Evolutionary conservation across 371 early-diverging fungal species (phyloP).

Genomic region (Nematocida sp.): DNA sequence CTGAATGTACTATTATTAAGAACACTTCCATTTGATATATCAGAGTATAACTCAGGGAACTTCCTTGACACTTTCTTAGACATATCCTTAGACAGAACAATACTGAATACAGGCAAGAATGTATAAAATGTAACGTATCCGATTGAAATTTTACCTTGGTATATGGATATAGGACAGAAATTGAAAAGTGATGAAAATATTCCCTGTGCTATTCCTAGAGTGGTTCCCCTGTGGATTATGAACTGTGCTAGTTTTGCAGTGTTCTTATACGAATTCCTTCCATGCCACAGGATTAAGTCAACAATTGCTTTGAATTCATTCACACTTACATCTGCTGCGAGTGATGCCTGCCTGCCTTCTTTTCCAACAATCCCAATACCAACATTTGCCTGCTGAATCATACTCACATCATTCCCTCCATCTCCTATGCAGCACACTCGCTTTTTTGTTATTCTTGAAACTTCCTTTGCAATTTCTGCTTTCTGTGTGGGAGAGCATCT

Average conservation of each 20-base stretch:
- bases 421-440: constrained; percentile 84
- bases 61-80: constrained; percentile 80
- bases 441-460: constrained; percentile 76
- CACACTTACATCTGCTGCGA: constrained; percentile 89
- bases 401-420: constrained; percentile 82
- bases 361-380: constrained; percentile 87
- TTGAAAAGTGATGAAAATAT: constrained; percentile 94
- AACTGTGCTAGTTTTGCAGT: constrained; percentile 90
- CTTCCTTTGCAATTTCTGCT: constrained; percentile 83
- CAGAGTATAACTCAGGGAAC: constrained; percentile 94
- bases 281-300: constrained; percentile 66
- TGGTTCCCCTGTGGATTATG: constrained; percentile 95
- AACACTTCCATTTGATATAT: constrained; percentile 83
- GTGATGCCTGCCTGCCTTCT: constrained; percentile 90
- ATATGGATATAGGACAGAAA: constrained; percentile 92
- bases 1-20: constrained; percentile 85
- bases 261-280: constrained; percentile 85
- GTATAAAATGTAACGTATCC: constrained; percentile 91
- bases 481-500: constrained; percentile 98
- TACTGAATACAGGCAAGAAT: constrained; percentile 89
- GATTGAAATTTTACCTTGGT: constrained; percentile 77
- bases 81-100: constrained; percentile 85
- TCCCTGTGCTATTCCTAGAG: constrained; percentile 93
- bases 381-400: constrained; percentile 93
- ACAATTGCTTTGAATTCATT: constrained; percentile 80